These are phyloP conservation scores for Dactylellina haptotyla DNA, from an alignment of 2,329 filamentous ascomycete genomes.

Conservation along the genomic window DNA sequence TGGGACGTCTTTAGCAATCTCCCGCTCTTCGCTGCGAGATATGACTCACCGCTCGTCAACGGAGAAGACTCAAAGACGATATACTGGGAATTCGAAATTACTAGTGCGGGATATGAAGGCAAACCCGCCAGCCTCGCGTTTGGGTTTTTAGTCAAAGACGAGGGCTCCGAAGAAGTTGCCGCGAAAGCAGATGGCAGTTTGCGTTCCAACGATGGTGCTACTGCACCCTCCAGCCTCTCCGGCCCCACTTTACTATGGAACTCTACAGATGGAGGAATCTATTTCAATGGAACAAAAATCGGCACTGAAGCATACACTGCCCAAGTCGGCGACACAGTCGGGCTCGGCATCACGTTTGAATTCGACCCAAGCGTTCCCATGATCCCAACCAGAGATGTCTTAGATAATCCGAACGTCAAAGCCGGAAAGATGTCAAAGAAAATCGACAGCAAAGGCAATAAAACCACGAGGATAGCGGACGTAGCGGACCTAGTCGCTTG, in stretches of 20 bases:
- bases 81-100: slow-evolving; percentile 53
- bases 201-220: slow-evolving; percentile 8
- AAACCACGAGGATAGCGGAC: slow-evolving; percentile 41
- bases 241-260: slow-evolving; percentile 42
- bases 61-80: slow-evolving; percentile 45
- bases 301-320: slow-evolving; percentile 12
- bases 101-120: slow-evolving; percentile 31
- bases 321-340: slow-evolving; percentile 29
- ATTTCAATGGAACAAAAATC: slow-evolving; percentile 24
- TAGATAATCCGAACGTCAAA: slow-evolving; percentile 41
- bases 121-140: slow-evolving; percentile 17
- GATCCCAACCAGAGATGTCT: slow-evolving; percentile 41
- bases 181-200: slow-evolving; percentile 25
- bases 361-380: slow-evolving; percentile 43
- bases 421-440: slow-evolving; percentile 34
- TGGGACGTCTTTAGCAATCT: slow-evolving; percentile 34
- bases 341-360: slow-evolving; percentile 34
- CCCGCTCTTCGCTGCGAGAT: slow-evolving; percentile 40
- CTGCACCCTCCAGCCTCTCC: slow-evolving; percentile 32
- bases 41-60: slow-evolving; percentile 42
- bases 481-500: slow-evolving; percentile 28
- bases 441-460: slow-evolving; percentile 39
- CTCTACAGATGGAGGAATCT: slow-evolving; percentile 39
- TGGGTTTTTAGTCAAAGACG: slow-evolving; percentile 45
- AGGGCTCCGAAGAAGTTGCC: slow-evolving; percentile 21